Percentiles rank a stretch among this genome's conserved stretches.
phyloP scores from a whole-genome alignment of 257 asterid genomes.

The Leptodermis oblonga region DNA sequence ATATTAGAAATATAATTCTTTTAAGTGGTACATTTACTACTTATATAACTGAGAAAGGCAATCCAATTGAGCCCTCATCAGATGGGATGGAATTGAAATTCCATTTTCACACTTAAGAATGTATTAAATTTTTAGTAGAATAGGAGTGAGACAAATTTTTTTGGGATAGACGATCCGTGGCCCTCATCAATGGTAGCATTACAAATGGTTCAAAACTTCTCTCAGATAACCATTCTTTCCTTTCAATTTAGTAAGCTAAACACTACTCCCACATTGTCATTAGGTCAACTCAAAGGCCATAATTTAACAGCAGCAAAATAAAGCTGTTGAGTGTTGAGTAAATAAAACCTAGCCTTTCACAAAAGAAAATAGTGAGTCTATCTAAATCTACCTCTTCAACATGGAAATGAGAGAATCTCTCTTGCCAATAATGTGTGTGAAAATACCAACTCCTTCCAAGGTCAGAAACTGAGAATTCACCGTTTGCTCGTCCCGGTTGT shows the following conservation, averaged over 20 bases:
- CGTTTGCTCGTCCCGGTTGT: slow-evolving; percentile 28
- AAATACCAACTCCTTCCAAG: not conserved
- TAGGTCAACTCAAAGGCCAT: not conserved
- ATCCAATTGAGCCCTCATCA: not conserved
- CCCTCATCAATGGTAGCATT: not conserved
- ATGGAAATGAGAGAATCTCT: not conserved
- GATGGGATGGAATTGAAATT: too few relatives aligned
- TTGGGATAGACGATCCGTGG: too few relatives aligned
- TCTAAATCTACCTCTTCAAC: not conserved
- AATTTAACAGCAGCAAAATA: not conserved
- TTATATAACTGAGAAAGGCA: too few relatives aligned
- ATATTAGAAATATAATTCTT: too few relatives aligned
- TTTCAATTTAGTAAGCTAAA: not conserved
- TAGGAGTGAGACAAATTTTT: too few relatives aligned
- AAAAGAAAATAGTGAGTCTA: not conserved
- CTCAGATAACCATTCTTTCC: not conserved
- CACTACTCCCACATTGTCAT: not conserved
- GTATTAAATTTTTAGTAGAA: too few relatives aligned
- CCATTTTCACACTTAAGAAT: too few relatives aligned
- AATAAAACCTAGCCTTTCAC: not conserved
- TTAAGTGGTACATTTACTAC: too few relatives aligned
- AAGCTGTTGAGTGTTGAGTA: not conserved
- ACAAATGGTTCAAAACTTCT: not conserved
- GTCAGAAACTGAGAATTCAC: slow-evolving; percentile 14
- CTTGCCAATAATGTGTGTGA: too few relatives aligned